phyloP scores from a whole-genome alignment of 176 grass and related monocot species.

The Zoysia japonica region DNA sequence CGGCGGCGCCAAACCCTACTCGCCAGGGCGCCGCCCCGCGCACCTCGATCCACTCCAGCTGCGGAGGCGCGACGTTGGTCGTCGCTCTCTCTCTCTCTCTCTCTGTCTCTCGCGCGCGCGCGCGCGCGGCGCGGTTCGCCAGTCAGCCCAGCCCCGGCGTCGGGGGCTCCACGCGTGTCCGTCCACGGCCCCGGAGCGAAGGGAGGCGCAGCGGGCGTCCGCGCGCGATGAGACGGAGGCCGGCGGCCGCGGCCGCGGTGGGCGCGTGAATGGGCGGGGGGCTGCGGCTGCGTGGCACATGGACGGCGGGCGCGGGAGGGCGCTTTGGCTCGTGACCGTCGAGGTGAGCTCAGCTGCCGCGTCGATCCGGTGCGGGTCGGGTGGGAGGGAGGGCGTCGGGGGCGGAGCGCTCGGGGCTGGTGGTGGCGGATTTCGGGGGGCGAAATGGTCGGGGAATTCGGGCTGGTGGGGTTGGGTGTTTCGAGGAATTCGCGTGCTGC shows the following conservation, averaged over 20 bases:
- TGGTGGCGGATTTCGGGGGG: constrained; percentile 18
- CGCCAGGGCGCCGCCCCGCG: too few species aligned
- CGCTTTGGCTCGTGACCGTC: constrained; percentile 43
- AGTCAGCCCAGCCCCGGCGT: too few species aligned
- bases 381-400: neutral
- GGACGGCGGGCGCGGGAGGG: constrained; percentile 44
- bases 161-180: neutral
- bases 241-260: neutral
- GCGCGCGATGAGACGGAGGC: constrained; percentile 26
- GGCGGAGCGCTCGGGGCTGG: neutral
- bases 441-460: constrained; percentile 3
- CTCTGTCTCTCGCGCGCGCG: neutral
- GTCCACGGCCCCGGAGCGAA: neutral
- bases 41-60: constrained; percentile 35
- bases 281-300: constrained; percentile 31
- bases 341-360: constrained; percentile 43
- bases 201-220: neutral
- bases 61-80: neutral
- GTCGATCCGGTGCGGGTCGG: constrained; percentile 35
- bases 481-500: too few species aligned
- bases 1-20: too few species aligned
- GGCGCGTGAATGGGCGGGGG: constrained; percentile 53
- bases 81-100: neutral
- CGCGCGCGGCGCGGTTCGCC: neutral
- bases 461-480: neutral